phyloP scores from a whole-genome alignment of 2,329 filamentous ascomycete species.

The Didymella sp. region DNA sequence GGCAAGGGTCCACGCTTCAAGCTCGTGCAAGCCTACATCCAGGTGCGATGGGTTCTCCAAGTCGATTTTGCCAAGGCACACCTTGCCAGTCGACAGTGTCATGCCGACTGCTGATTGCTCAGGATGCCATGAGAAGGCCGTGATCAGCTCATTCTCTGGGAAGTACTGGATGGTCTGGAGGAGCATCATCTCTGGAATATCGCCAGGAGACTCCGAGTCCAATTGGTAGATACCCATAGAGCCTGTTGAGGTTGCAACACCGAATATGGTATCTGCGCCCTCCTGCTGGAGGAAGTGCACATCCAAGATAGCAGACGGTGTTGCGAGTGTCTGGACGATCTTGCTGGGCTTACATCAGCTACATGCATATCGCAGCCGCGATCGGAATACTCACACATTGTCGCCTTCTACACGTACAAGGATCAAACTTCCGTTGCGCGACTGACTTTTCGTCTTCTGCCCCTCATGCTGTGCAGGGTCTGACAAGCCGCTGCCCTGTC shows the following conservation, averaged over 20 bases:
- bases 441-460: constrained; percentile 58
- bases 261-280: constrained; percentile 61
- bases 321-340: constrained; percentile 64
- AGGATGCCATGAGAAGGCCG: constrained; percentile 79
- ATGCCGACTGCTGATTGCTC: constrained; percentile 65
- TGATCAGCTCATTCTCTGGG: constrained; percentile 67
- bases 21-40: constrained; percentile 52
- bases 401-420: constrained; percentile 65
- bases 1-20: constrained; percentile 78
- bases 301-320: constrained; percentile 80
- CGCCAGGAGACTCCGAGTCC: constrained; percentile 15
- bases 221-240: constrained; percentile 70
- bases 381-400: constrained; percentile 60
- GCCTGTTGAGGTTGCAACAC: constrained; percentile 79
- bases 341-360: constrained; percentile 22
- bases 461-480: constrained; percentile 29
- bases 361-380: background rate
- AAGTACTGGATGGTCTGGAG: constrained; percentile 59
- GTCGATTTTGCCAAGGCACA: constrained; percentile 50
- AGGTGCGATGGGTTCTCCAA: constrained; percentile 21
- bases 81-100: constrained; percentile 73
- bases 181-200: constrained; percentile 27
- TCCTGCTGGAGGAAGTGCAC: constrained; percentile 72
- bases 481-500: constrained; percentile 21
- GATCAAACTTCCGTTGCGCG: constrained; percentile 75